A percentile compares a stretch with the other conserved stretches of the same genome.
Evolutionary conservation across 2,329 filamentous ascomycete species (phyloP).

Genomic region (Claviceps citrina): DNA sequence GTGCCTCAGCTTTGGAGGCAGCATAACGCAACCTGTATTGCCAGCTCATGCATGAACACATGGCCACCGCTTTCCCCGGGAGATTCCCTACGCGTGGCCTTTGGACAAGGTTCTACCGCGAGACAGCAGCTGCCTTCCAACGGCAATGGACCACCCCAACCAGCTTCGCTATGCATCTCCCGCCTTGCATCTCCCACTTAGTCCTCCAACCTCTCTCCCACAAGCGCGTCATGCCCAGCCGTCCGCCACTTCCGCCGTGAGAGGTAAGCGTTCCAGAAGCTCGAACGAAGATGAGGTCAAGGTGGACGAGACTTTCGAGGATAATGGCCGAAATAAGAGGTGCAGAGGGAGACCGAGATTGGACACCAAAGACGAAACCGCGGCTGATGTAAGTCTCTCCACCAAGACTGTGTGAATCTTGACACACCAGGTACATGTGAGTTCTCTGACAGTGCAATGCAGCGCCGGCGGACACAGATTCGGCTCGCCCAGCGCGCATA

Average conservation of each 20-base stretch:
- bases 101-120: neutral
- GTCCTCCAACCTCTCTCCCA: neutral
- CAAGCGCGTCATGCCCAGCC: too few relatives aligned
- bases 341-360: conserved; percentile 59
- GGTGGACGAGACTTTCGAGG: conserved; percentile 15
- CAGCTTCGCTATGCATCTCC: neutral
- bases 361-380: conserved; percentile 62
- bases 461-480: conserved; percentile 77
- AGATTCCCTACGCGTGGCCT: neutral
- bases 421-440: neutral
- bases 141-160: neutral
- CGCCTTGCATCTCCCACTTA: neutral
- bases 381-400: conserved; percentile 51
- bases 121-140: neutral
- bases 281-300: conserved; percentile 6
- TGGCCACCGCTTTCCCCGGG: neutral
- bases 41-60: neutral
- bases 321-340: conserved; percentile 39
- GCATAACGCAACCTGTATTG: neutral
- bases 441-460: neutral
- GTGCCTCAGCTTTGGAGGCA: neutral
- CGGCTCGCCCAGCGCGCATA: conserved; percentile 76
- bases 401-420: neutral
- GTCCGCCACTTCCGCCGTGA: neutral
- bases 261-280: conserved; percentile 7